Evolutionary conservation across 2,329 filamentous ascomycete genomes (phyloP), one percentile per base, ranked within the genome.

Genomic region (Cercospora citrullina): DNA sequence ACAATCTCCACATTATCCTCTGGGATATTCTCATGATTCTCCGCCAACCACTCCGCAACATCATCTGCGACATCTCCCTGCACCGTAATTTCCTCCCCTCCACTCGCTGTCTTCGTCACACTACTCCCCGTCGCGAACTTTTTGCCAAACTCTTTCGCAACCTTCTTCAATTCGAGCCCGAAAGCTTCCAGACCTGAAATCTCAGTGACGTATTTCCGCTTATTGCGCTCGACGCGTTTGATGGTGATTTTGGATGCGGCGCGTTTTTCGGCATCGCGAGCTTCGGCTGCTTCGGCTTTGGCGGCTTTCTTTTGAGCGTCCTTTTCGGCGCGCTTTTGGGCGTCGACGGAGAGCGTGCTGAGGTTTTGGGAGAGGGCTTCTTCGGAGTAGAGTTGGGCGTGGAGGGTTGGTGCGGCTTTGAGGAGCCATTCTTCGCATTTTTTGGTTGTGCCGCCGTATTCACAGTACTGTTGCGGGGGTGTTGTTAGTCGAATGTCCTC

Each of bases 391-490:
- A 99, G 87, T 75, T 84, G 84, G 70, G 87, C 81, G 81, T 96
- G 96, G 79, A 97, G 83, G 58, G 86, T 84, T 3, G 89, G 87
- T 75, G 97, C 86, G 72, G 89, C 86, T 72, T 89, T 87, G 76
- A 92, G 84, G 21, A 99, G 89, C 95, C 95, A 99, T 80, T 98
- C 94, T 81, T 94, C 91, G 83, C 95, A 99, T 83, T 97, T 99
- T 82, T 93, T 97, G 26, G 91, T 90, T 45, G 94, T 98, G 72
- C 94, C 94, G 77, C 95, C 95, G 81, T 97, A 98, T 83, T 99
- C 95, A 85, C 95, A 99, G 84, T 97, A 99, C 95, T 98, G 39
- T 21, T 6, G 14, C 8, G 30, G 23, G 3, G 14, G 14, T 26
- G 63, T 72, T 58, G 75, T 66, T 68, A 28, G 23, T n/a, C n/a